phyloP scores from a whole-genome alignment of 495 filamentous ascomycete species.

The Daldinia decipiens region DNA sequence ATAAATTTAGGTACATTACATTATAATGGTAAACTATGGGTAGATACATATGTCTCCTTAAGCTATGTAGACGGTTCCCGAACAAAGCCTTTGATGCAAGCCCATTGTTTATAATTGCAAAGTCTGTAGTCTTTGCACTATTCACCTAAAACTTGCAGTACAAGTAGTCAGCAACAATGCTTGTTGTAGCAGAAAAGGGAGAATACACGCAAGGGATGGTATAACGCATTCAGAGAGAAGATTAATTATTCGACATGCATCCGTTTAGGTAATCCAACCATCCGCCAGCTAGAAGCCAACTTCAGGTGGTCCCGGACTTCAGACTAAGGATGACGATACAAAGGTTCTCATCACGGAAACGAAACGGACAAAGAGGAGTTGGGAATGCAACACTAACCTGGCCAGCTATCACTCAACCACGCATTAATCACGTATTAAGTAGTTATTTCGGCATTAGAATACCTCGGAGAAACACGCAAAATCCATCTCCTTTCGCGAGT shows the following conservation, averaged over 20 bases:
- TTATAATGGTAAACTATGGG: not conserved
- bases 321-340: conserved; percentile 76
- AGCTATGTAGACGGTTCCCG: not conserved
- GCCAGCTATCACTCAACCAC: not conserved
- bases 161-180: conserved; percentile 11
- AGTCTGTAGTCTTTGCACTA: not conserved
- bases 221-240: conserved; percentile 68
- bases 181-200: not conserved
- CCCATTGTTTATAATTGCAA: not conserved
- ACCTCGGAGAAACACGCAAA: not conserved
- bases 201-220: not conserved
- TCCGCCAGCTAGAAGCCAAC: conserved; percentile 42
- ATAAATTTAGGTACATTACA: not conserved
- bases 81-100: conserved; percentile 1
- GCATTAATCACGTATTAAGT: not conserved
- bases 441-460: not conserved
- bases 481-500: not conserved
- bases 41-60: not conserved
- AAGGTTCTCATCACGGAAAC: conserved; percentile 66
- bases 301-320: conserved; percentile 53
- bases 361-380: conserved; percentile 11
- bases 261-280: conserved; percentile 43
- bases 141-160: not conserved
- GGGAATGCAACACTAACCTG: conserved; percentile 40
- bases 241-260: conserved; percentile 66